Base-by-base conservation (phyloP, 176 grass and related monocot genomes). In the Hyparrhenia diplandra region DNA sequence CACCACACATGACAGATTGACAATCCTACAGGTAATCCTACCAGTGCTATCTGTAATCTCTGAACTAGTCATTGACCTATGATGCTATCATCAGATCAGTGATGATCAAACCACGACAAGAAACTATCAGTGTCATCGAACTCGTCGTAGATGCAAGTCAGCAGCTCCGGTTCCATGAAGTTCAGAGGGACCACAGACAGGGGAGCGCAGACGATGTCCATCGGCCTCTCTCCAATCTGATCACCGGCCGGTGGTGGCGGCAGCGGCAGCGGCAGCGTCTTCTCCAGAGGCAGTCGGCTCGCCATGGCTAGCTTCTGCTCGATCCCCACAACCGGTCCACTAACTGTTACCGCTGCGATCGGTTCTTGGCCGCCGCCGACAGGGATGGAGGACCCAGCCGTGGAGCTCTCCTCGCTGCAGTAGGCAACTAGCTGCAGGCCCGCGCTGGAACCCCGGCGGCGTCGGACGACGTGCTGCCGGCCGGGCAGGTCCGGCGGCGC, bases 401-500 rank as follows among this genome's bases (percentile, higher is more conserved):
- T 73, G 25, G 60, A 65, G 80, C 80, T 79, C 46, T 73, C 80
- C 34, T 83, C 80, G 68, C 59, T 77, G 85, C 46, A 54, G 83
- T 67, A 47, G 57, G 3, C 21, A 13, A 73, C 4, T 3, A 83
- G 34, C 12, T 64, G 45, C 36, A 78, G 67, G 68, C 59, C 59
- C 20, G 16, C 60, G 8, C 46, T 46, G 43, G 16, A 61, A n/a
- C 64, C 35, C 35, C 11, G 46, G 74, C 16, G 46, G 74, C n/a
- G 36, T 74, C 67, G 6, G 74, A 83, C 35, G 80, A 88, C 27
- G 75, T 79, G 80, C 86, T 79, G 36, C 46, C 8, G 36, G 59
- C 13, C 7, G 17, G 67, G 21, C 21, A 12, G 55, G 31, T n/a
- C 66, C n/a, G 78, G 74, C 60, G 51, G 35, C 20, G 21, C 27